Conservation (phyloP, 139 green algal species). For the Zygnema cylindricum region DNA sequence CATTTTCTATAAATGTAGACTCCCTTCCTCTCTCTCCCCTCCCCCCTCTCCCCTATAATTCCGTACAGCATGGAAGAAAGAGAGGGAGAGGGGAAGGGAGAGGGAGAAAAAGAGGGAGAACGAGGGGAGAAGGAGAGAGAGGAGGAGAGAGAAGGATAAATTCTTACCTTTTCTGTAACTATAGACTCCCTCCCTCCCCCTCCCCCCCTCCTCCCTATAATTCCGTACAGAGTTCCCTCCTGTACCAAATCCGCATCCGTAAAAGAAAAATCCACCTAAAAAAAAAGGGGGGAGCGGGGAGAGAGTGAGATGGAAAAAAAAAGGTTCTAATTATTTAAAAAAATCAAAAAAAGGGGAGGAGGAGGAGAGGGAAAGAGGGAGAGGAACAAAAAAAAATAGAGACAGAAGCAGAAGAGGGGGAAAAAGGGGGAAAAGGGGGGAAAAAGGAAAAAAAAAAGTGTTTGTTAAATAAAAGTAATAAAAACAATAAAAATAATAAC, state of each 20-base stretch:
- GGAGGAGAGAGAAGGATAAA: background rate
- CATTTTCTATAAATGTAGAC: background rate
- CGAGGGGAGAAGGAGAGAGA: background rate
- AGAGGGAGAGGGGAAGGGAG: background rate
- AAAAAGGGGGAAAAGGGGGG: no score
- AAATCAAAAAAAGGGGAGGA: no score
- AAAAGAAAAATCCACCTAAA: slow-evolving; percentile 32
- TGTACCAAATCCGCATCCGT: slow-evolving; percentile 47
- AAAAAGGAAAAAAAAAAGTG: no score
- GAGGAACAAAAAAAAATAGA: no score
- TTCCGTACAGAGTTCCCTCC: slow-evolving; percentile 38
- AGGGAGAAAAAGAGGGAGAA: slow-evolving; percentile 15
- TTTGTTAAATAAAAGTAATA: no score
- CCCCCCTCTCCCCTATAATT: background rate
- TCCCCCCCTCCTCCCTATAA: slow-evolving; percentile 18
- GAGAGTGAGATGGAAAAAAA: background rate
- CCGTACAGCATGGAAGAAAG: no score
- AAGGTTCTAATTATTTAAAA: background rate
- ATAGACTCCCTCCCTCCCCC: slow-evolving; percentile 15
- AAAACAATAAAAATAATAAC: no score
- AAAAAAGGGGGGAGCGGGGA: background rate
- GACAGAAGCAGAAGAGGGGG: no score
- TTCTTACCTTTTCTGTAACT: slow-evolving; percentile 24
- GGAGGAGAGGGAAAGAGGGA: no score
- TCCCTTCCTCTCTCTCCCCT: background rate